phyloP scores from a whole-genome alignment of 768 basidiomycete genomes.

The Pleurotus salmoneostramineus region DNA sequence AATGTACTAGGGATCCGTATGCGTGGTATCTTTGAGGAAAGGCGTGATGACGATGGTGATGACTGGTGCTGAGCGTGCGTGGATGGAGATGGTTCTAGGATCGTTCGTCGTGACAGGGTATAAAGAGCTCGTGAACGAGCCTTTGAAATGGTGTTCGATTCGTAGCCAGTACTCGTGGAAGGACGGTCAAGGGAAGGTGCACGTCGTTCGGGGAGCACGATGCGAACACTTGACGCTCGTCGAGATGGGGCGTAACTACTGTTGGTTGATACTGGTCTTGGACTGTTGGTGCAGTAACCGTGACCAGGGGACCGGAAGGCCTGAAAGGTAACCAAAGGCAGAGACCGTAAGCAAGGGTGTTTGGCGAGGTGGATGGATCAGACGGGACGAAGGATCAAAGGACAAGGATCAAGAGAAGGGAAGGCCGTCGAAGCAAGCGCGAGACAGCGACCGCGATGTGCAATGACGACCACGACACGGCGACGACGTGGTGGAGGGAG shows the following conservation, averaged over 20 bases:
- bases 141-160: neutral
- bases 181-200: neutral
- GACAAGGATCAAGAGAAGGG: neutral
- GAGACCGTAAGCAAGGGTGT: neutral
- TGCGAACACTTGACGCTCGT: conserved; percentile 2
- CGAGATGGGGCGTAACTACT: neutral
- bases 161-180: neutral
- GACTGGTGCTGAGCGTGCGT: neutral
- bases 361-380: neutral
- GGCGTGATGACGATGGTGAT: neutral
- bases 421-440: neutral
- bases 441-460: neutral
- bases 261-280: neutral
- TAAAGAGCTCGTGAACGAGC: neutral
- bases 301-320: neutral
- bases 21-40: neutral
- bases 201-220: neutral
- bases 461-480: neutral
- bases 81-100: neutral
- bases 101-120: neutral
- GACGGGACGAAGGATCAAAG: neutral
- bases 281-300: neutral
- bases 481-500: neutral
- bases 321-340: neutral
- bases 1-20: conserved; percentile 1